Base-by-base conservation (phyloP, 1,284 basidiomycete genomes). In the Lentinula novae-zelandiae region DNA sequence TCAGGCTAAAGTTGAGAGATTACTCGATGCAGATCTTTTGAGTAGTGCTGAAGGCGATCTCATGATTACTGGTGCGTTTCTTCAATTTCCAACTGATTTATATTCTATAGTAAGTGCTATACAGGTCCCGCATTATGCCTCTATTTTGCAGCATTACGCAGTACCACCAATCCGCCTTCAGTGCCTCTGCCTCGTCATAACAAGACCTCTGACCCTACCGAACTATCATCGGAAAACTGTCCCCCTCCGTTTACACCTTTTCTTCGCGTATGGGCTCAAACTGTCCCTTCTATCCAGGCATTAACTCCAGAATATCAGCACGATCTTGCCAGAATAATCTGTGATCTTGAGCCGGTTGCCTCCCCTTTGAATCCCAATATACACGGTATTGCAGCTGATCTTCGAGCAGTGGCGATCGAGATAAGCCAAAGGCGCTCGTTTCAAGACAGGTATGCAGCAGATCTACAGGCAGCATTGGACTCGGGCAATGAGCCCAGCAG, bases 341-440 rank as follows among this genome's bases (percentile, higher is more conserved):
- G 92, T 67, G 78, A 79, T 17, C 81, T 92, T 38, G 69, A 74
- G 13, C 79, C 86, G 0, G 57, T 87, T 59, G 62, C 71, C 2
- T 61, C 72, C 3, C 78, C 81, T 0, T 15, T 69, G 39, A 71
- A 80, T 57, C 69, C 72, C 2, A 66, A 72, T 0, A 67, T 90
- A 12, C 74, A 76, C 8, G 85, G 87, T 0, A 85, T 92, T 58
- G 82, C 90, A 5, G 87, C 87, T 0, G 89, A 92, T 72, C 72
- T 92, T 12, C 80, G 89, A 15, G 86, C 89, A 0, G 87, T 92
- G 0, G 87, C 90, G 0, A 90, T 92, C 58, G 89, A 91, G 67
- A 90, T 92, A 65, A 88, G 86, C 62, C 90, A 92, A 72, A 74
- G 91, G 3, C 76, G 91, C n/a, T 85, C 88, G 0, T 93, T 93